These are phyloP conservation scores for Cylindricascospora bacillispora DNA, from an alignment of 1,139 yeast genomes.

Conservation along the genomic window DNA sequence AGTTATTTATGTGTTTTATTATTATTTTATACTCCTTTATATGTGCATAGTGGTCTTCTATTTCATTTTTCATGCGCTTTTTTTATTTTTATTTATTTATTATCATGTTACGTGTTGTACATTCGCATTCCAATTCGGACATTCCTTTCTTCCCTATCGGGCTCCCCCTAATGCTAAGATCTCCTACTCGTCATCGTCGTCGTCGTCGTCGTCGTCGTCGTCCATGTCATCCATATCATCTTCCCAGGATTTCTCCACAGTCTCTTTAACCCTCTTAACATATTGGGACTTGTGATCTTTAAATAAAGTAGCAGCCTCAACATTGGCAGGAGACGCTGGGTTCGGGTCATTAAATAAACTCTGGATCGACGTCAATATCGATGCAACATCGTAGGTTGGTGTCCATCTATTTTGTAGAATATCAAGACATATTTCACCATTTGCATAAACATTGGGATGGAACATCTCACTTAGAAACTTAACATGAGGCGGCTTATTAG, in stretches of 20 bases:
- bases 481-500: slow-evolving; percentile 91
- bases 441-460: slow-evolving; percentile 94
- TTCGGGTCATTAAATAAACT: slow-evolving; percentile 90
- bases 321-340: slow-evolving; percentile 94
- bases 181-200: slow-evolving; percentile 28
- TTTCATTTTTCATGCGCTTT: too few species aligned
- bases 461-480: slow-evolving; percentile 90
- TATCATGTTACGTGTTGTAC: too few species aligned
- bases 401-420: slow-evolving; percentile 96
- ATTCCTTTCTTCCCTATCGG: too few species aligned
- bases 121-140: too few species aligned
- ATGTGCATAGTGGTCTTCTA: too few species aligned
- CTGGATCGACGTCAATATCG: slow-evolving; percentile 75
- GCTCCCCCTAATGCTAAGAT: too few species aligned
- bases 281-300: slow-evolving; percentile 93
- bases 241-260: slow-evolving; percentile 88
- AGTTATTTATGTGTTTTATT: too few species aligned
- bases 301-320: slow-evolving; percentile 91
- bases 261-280: slow-evolving; percentile 79
- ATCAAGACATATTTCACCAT: slow-evolving; percentile 92
- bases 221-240: slow-evolving; percentile 60
- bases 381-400: slow-evolving; percentile 97
- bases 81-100: too few species aligned
- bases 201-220: slow-evolving; percentile 51
- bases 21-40: too few species aligned